Percentiles rank a stretch among this genome's conserved stretches.
Conservation (phyloP, 139 green algal genomes). For the Dunaliella primolecta region DNA sequence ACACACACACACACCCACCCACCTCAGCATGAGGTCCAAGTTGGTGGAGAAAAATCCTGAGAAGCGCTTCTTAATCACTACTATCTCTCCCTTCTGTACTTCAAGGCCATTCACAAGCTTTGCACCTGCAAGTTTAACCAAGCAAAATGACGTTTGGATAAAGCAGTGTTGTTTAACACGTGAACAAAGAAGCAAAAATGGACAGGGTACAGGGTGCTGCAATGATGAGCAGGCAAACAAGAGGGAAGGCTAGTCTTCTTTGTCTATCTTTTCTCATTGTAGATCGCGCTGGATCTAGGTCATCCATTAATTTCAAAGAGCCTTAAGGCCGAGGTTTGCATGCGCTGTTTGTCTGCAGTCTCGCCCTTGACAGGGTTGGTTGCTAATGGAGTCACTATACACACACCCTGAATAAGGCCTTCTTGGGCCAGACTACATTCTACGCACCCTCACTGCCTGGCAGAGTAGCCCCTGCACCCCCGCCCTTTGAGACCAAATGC, state of each 20-base stretch:
- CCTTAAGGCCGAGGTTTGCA: no score
- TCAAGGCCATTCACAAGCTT: constrained; percentile 43
- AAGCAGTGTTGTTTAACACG: background rate
- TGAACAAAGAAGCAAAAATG: background rate
- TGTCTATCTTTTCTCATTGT: no score
- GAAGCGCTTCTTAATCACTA: constrained; percentile 69
- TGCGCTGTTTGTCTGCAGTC: no score
- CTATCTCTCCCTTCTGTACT: constrained; percentile 30
- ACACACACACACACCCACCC: no score
- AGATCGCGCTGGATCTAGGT: no score
- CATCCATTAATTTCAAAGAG: no score
- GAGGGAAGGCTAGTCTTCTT: background rate
- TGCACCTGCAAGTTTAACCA: constrained; percentile 27
- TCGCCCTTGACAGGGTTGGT: no score
- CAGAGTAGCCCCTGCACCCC: constrained; percentile 33
- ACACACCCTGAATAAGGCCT: background rate
- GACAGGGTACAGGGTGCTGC: background rate
- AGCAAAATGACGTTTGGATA: background rate
- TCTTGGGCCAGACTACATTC: background rate
- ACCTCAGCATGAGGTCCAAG: constrained; percentile 63
- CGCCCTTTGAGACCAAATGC: constrained; percentile 28
- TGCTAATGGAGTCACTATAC: no score
- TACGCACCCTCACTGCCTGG: constrained; percentile 30
- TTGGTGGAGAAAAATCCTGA: constrained; percentile 61
- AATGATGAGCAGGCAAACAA: background rate